These are phyloP conservation scores for Vaccinium darrowii DNA, from an alignment of 148 eudicot genomes.

Conservation along the genomic window DNA sequence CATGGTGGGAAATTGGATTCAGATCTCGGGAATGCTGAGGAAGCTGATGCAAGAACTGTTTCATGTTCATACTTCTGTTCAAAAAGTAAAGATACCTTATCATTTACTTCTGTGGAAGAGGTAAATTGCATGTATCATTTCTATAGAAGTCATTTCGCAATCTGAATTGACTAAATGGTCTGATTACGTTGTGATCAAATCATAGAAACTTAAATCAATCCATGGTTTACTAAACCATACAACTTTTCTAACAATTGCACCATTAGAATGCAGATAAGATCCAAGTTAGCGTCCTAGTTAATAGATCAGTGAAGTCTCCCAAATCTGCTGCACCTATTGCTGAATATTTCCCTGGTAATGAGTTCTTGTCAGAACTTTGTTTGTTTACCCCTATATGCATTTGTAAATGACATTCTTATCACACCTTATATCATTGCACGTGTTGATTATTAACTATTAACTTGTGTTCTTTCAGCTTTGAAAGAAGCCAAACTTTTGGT, in stretches of 20 bases:
- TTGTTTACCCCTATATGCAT: not conserved
- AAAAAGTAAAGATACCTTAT: slow-evolving; percentile 25
- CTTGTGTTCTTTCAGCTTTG: slow-evolving; percentile 47
- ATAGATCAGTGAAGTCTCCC: slow-evolving; percentile 49
- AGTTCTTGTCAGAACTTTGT: not conserved
- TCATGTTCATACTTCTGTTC: slow-evolving; percentile 62
- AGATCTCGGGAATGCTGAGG: slow-evolving; percentile 34
- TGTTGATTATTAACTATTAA: not conserved
- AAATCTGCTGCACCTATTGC: slow-evolving; percentile 65
- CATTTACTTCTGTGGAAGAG: slow-evolving; percentile 58
- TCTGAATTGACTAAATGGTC: not conserved
- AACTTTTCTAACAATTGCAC: slow-evolving; percentile 22
- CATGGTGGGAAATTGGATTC: slow-evolving; percentile 61
- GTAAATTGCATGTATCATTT: slow-evolving; percentile 27
- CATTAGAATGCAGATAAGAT: slow-evolving; percentile 88
- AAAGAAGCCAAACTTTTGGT: slow-evolving; percentile 61
- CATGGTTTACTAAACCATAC: not conserved
- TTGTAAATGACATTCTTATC: not conserved
- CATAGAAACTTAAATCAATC: not conserved
- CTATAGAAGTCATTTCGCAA: not conserved
- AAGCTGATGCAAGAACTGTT: slow-evolving; percentile 33
- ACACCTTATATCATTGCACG: not conserved
- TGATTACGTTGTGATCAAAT: not conserved
- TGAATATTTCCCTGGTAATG: slow-evolving; percentile 77
- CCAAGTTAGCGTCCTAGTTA: slow-evolving; percentile 54